Conservation (phyloP, 371 early-diverging fungal species). For the Actinomortierella ambigua region DNA sequence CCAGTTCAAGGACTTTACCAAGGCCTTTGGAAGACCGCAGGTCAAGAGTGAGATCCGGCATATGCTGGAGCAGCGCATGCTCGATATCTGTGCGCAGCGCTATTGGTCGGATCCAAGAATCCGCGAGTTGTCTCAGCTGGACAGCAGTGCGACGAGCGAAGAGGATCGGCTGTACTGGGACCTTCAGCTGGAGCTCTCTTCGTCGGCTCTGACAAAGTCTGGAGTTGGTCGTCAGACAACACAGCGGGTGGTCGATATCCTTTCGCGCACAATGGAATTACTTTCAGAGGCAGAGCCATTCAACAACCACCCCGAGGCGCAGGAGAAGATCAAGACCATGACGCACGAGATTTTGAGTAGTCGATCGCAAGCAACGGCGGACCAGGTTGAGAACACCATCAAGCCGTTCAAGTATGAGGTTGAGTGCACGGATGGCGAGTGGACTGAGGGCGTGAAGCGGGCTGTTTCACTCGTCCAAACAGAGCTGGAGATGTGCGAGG, state of each 20-base stretch:
- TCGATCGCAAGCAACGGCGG: constrained; percentile 87
- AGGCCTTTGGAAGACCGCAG: constrained; percentile 88
- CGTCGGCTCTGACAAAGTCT: constrained; percentile 89
- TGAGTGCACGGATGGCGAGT: constrained; percentile 90
- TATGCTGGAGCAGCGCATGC: constrained; percentile 87
- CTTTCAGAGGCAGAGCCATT: constrained; percentile 85
- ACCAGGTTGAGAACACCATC: constrained; percentile 98
- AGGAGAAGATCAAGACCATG: constrained; percentile 80
- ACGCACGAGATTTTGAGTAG: constrained; percentile 82
- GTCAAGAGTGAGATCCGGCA: constrained; percentile 86
- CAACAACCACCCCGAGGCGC: constrained; percentile 82
- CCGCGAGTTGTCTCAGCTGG: constrained; percentile 64
- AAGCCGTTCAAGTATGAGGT: constrained; percentile 98
- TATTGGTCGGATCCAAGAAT: constrained; percentile 91
- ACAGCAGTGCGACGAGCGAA: constrained; percentile 49
- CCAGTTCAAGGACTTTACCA: constrained; percentile 89
- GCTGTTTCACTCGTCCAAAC: constrained; percentile 76
- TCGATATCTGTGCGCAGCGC: constrained; percentile 89
- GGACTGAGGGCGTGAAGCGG: constrained; percentile 87
- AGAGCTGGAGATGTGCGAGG: constrained; percentile 76
- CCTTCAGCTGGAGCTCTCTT: constrained; percentile 80
- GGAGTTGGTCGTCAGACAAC: constrained; percentile 93
- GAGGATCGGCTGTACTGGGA: constrained; percentile 76
- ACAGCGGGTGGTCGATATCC: constrained; percentile 87
- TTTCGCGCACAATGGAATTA: constrained; percentile 82